Evolutionary conservation across 1,284 basidiomycete species (phyloP), one percentile per base, ranked within the genome.

Genomic region (Caloboletus inedulis): DNA sequence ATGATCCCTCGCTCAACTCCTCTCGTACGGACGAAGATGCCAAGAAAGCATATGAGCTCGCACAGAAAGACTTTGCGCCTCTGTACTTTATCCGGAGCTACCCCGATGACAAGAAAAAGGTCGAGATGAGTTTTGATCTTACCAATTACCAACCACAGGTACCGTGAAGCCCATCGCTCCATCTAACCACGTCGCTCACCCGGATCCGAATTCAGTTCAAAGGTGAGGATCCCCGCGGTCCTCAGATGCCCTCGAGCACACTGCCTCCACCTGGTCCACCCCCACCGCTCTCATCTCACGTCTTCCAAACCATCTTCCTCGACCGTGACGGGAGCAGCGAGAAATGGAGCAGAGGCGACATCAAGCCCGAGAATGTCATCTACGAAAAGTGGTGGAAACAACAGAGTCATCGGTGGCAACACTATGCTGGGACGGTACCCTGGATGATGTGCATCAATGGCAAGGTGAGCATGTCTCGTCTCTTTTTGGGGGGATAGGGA

Each of bases 81-180:
- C 29, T 33, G 16, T 48, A 54, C 53, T 35, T 47, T 33, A 54
- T 54, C 45, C 52, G 45, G n/a, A 49, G 40, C 21, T 45, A 42
- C 29, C 23, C 37, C 13, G 18, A 43, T 6, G 42, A 39, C 27
- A 39, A 39, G 42, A 19, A 33, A 34, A 43, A 43, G 27, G 27
- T 43, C 27, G 42, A 43, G 18, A 43, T 36, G 42, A 21, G 46
- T 27, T 48, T 54, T 27, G 27, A 51, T 18, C 46, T 42, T 13
- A 19, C 34, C 54, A 56, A 46, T 29, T 43, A 43, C 18, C 43
- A 35, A 25, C 43, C 49, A 29, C 53, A 37, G 27, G 46, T 25
- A 31, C 19, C 8, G 25, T 52, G 8, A 3, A 39, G 10, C 19
- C 27, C n/a, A 5, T 29, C 43, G 16, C 14, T 3, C 16, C 6